These are phyloP conservation scores for Leptosphaerulina australis DNA, from an alignment of 2,329 filamentous ascomycete genomes.

Conservation along the genomic window DNA sequence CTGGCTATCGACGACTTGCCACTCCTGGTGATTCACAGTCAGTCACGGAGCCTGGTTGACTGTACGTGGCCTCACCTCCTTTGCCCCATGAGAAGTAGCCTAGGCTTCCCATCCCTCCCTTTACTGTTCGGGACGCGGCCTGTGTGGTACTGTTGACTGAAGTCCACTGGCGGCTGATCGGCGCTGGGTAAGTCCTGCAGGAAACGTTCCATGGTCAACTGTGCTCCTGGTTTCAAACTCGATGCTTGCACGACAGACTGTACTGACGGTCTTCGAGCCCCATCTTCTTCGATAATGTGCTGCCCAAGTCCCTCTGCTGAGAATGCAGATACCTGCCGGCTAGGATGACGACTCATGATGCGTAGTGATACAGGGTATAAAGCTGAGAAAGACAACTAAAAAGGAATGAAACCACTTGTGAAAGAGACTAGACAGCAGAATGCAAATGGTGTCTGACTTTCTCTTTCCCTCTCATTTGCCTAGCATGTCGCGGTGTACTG, in stretches of 20 bases:
- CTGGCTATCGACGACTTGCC: slow-evolving; percentile 98
- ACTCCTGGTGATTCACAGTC: slow-evolving; percentile 65
- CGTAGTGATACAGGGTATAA: slow-evolving; percentile 44
- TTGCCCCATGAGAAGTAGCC: slow-evolving; percentile 92
- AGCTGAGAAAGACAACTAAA: slow-evolving; percentile 8
- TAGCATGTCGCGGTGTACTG: slow-evolving; percentile 13
- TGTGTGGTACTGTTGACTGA: slow-evolving; percentile 50
- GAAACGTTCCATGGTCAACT: slow-evolving; percentile 52
- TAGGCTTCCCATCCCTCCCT: slow-evolving; percentile 71
- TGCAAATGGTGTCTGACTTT: background rate
- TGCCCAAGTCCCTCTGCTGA: slow-evolving; percentile 20
- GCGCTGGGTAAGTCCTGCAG: slow-evolving; percentile 52
- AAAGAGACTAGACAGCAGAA: slow-evolving; percentile 6
- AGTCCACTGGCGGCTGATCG: slow-evolving; percentile 47
- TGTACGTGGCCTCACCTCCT: slow-evolving; percentile 67
- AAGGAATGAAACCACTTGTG: background rate
- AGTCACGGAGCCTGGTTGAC: slow-evolving; percentile 11
- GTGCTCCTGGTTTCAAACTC: slow-evolving; percentile 47
- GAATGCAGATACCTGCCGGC: slow-evolving; percentile 15
- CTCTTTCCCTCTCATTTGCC: slow-evolving; percentile 9
- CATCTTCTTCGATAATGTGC: slow-evolving; percentile 7
- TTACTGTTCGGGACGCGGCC: slow-evolving; percentile 56
- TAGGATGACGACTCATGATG: slow-evolving; percentile 17
- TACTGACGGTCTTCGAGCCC: slow-evolving; percentile 27
- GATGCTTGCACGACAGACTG: slow-evolving; percentile 28